These are phyloP conservation scores for Fagus crenata DNA, from an alignment of 306 rosid species.

Conservation along the genomic window DNA sequence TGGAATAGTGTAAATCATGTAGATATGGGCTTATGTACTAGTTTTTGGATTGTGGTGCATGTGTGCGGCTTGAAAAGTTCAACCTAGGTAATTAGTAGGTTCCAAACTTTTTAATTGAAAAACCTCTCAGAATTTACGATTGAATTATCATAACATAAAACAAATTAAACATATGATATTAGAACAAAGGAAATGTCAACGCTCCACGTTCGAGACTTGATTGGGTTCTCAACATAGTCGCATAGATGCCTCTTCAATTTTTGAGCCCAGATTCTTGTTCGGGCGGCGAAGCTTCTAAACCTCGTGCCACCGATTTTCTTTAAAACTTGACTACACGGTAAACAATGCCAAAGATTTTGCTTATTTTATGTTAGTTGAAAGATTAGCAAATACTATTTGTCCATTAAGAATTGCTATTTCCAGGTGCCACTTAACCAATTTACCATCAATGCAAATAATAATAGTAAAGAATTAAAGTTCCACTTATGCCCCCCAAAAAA, in stretches of 20 bases:
- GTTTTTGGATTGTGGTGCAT: too few relatives aligned
- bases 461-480: neutral
- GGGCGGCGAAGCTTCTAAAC: constrained; percentile 68
- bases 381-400: neutral
- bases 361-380: neutral
- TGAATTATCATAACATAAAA: neutral
- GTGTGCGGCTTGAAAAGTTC: too few relatives aligned
- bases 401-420: neutral
- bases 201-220: constrained; percentile 28
- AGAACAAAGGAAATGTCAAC: constrained; percentile 15
- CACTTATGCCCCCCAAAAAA: neutral
- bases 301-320: constrained; percentile 20
- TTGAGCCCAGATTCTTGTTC: constrained; percentile 33
- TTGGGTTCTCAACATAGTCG: constrained; percentile 14
- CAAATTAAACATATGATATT: neutral
- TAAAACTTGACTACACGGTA: constrained; percentile 16
- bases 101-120: too few relatives aligned
- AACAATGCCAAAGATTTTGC: neutral
- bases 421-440: neutral
- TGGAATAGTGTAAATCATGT: too few relatives aligned
- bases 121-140: too few relatives aligned
- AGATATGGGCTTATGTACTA: too few relatives aligned
- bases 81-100: too few relatives aligned
- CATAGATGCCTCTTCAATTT: constrained; percentile 37
- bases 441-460: too few relatives aligned